Evolutionary conservation across 345 rosid species (phyloP).

Genomic region (Raphanus sativus): DNA sequence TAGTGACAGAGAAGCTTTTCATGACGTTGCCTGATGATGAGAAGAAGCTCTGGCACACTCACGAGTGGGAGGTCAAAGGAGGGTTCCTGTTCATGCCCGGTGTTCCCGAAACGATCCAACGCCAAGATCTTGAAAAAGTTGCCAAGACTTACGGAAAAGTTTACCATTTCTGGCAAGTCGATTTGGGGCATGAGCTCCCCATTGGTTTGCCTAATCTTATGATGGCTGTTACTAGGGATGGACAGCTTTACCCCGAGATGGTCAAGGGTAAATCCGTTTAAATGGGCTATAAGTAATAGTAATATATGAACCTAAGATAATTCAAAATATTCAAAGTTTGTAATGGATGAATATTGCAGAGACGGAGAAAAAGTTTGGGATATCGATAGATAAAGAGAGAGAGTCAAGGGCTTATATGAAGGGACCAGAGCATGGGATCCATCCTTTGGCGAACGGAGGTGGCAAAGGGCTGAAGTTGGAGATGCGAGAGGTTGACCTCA

Average conservation of each 20-base stretch:
- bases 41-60: slow-evolving; percentile 79
- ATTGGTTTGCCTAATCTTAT: slow-evolving; percentile 73
- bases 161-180: slow-evolving; percentile 87
- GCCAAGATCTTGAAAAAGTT: slow-evolving; percentile 67
- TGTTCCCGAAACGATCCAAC: slow-evolving; percentile 55
- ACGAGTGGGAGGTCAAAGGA: slow-evolving; percentile 80
- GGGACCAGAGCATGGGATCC: slow-evolving; percentile 64
- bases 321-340: background rate
- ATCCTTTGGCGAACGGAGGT: slow-evolving; percentile 69
- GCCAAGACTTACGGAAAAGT: slow-evolving; percentile 72
- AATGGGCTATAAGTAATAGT: background rate
- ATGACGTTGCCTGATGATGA: slow-evolving; percentile 66
- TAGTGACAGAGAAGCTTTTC: slow-evolving; percentile 66
- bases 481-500: slow-evolving; percentile 59
- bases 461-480: slow-evolving; percentile 54
- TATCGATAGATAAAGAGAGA: slow-evolving; percentile 54
- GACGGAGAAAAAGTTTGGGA: slow-evolving; percentile 49
- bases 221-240: slow-evolving; percentile 70
- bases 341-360: slow-evolving; percentile 34
- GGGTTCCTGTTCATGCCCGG: slow-evolving; percentile 75
- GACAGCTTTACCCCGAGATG: slow-evolving; percentile 60
- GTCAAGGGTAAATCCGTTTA: slow-evolving; percentile 43
- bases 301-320: background rate
- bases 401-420: slow-evolving; percentile 53
- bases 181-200: slow-evolving; percentile 67